Evolutionary conservation across 2,329 filamentous ascomycete genomes (phyloP), one percentile per base, ranked within the genome.

Genomic region (Epicoccum sorghinum): DNA sequence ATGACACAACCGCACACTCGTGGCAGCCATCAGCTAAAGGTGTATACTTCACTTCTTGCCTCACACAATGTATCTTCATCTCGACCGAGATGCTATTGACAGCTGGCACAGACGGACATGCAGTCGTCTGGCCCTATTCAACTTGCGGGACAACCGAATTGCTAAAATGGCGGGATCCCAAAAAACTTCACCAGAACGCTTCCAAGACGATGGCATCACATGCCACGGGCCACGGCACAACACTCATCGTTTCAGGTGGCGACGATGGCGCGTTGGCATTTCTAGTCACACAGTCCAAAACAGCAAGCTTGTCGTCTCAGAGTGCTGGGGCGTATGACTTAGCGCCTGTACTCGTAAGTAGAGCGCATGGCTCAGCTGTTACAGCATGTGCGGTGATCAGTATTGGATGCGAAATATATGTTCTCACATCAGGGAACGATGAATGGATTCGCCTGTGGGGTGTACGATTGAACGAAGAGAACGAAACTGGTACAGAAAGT

Each of bases 191-290:
- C 67, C 91, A 96, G 65, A 96, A 84, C 72, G 86, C 88, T 45
- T 85, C 97, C 70, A 96, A 96, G 71, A 67, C 73, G 0, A 70
- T 83, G 52, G 69, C 76, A 3, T 47, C 75, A 4, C 54, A 71
- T 1, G 40, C 65, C 25, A 46, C 79, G 12, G 61, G 66, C 14
- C 32, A 69, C 27, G 64, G 62, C n/a, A 60, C 74, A 46, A 62
- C 77, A 61, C 61, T 89, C 0, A 68, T 96, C 14, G 72, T 90
- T 4, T 92, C 91, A 0, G 91, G 90, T 24, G 92, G 95, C 22
- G 95, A 99, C 65, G 95, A 98, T 73, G 95, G 95, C 58, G 88
- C 89, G 3, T 73, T 98, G 0, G 87, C 82, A 0, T 68, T 82
- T 29, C 62, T 81, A 25, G 50, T 62, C 33, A 33, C 10, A 13